Conservation (phyloP, 2,329 filamentous ascomycete species). For the Trichoderma sp. region DNA sequence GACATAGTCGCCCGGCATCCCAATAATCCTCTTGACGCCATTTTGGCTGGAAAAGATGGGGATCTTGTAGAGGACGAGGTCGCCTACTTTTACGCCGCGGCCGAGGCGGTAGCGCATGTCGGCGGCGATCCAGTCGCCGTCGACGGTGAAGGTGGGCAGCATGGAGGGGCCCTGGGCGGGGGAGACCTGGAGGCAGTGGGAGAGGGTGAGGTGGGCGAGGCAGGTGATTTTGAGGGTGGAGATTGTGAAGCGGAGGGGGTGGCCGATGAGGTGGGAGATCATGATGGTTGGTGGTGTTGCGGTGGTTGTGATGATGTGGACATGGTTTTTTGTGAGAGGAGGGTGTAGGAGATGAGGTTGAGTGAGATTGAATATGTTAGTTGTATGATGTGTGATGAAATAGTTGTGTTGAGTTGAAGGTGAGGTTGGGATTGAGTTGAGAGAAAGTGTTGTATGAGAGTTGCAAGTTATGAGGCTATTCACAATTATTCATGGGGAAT, state of each 20-base stretch:
- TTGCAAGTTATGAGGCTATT: neutral
- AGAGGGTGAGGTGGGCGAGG: conserved; percentile 44
- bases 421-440: neutral
- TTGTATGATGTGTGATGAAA: neutral
- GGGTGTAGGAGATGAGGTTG: neutral
- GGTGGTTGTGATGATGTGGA: neutral
- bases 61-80: conserved; percentile 76
- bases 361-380: neutral
- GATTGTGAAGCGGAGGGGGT: conserved; percentile 38
- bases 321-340: neutral
- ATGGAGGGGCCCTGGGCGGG: conserved; percentile 74
- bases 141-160: conserved; percentile 75
- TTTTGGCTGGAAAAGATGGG: conserved; percentile 61
- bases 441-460: neutral
- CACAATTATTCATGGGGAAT: neutral
- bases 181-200: conserved; percentile 61
- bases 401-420: neutral
- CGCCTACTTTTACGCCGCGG: conserved; percentile 66
- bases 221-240: conserved; percentile 40
- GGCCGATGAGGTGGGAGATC: conserved; percentile 36
- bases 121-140: conserved; percentile 67
- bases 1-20: conserved; percentile 75
- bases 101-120: conserved; percentile 68
- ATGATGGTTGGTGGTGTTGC: conserved; percentile 22
- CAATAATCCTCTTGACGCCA: conserved; percentile 77